Conservation (phyloP, 805 yeast genomes). For the Saccharomycopsis fibuligera region DNA sequence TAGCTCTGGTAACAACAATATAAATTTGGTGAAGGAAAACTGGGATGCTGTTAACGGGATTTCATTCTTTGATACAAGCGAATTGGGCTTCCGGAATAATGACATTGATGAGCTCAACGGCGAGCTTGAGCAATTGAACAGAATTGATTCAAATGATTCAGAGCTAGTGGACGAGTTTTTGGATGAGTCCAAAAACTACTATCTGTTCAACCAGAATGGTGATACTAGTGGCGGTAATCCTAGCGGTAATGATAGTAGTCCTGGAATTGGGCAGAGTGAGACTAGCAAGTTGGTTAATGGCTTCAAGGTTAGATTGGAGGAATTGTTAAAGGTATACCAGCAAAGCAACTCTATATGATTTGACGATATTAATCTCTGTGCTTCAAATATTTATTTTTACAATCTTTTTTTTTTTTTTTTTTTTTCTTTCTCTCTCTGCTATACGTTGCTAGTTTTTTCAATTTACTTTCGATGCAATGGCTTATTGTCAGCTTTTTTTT, state of each 20-base stretch:
- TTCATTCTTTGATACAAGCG: constrained; percentile 36
- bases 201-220: too few relatives aligned
- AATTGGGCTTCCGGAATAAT: constrained; percentile 27
- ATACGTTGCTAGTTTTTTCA: not conserved
- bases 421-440: too few relatives aligned
- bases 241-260: too few relatives aligned
- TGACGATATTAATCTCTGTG: too few relatives aligned
- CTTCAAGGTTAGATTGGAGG: not conserved
- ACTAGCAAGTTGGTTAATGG: not conserved
- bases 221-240: too few relatives aligned
- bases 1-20: too few relatives aligned
- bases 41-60: constrained; percentile 40
- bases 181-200: constrained; percentile 4
- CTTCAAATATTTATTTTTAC: too few relatives aligned
- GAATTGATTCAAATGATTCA: not conserved
- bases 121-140: constrained; percentile 10
- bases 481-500: too few relatives aligned
- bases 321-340: not conserved
- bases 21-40: constrained; percentile 32
- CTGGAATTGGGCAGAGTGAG: not conserved
- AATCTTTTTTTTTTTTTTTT: too few relatives aligned
- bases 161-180: not conserved
- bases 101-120: constrained; percentile 13
- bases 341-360: not conserved
- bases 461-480: too few relatives aligned